Evolutionary conservation across 164 flowering plant species (phyloP), one percentile per base, ranked within the genome.

Genomic region (Vitis riparia): DNA sequence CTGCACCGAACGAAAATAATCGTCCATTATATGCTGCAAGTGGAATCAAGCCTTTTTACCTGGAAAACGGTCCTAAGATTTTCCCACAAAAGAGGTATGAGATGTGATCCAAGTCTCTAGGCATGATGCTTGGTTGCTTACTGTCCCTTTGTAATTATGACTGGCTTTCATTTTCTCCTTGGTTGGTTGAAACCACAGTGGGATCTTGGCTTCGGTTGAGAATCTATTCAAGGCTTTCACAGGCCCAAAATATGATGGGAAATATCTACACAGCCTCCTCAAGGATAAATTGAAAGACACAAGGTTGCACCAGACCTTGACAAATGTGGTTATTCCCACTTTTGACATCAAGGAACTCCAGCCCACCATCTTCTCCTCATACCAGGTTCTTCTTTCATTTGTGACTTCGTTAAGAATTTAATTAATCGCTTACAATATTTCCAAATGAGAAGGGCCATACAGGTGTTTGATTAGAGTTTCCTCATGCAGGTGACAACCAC

Each of bases 401-500:
- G 3, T 19, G 17, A 53, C n/a, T 49, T 58, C 5, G 13, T 58
- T 10, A 3, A 11, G 5, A 58, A 16, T 12, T 37, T 12, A 17
- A 50, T 23, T 23, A 23, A 23, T 37, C 5, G 44, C 44, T 37
- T 6, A 37, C 44, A 19, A 19, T 19, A 37, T 37, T 37, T 37
- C 6, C 7, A 37, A 37, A 37, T 37, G 27, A 1, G 27, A 23
- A 23, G 27, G 27, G 27, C 27, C 27, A 23, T 23, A 3, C 44
- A 6, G 44, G 44, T 37, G 44, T 37, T 37, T 37, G 44, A 37
- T 37, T 6, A 37, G 44, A 37, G 44, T 37, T 13, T 16, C 8
- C 5, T 48, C 1, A 48, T 77, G 71, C 69, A 88, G 89, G 69
- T 76, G 30, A 16, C 47, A 44, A 53, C 14, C 15, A 8, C 30